Evolutionary conservation across 2,329 filamentous ascomycete genomes (phyloP), one percentile per base, ranked within the genome.

Genomic region (Annulohypoxylon truncatum): DNA sequence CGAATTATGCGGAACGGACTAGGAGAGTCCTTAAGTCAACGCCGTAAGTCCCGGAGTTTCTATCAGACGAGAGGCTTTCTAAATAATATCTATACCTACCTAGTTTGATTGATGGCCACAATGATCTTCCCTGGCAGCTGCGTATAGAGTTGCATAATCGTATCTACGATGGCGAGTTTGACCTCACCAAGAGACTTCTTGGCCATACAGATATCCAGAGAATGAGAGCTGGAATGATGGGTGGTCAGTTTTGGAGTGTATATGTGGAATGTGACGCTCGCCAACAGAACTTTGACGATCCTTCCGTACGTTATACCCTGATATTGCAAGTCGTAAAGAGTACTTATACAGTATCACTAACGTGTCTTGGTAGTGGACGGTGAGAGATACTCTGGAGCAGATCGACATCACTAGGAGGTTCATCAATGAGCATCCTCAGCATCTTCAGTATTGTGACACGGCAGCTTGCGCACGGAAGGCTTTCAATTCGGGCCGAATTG

Each of bases 361-460:
- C 24, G 22, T 8, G 9, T 42, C 1, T 28, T 10, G 5, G 35
- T 4, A 66, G 59, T 66, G 61, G 67, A 53, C 52, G 20, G 67
- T 71, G 4, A 66, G 68, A 33, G 69, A 72, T 29, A 72, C 71
- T 0, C 61, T 76, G 6, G 75, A 79, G 50, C 77, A 79, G 63
- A 78, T 79, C n/a, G 78, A 79, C 35, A 72, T 79, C 9, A 71
- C 73, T 4, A 66, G 69, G 13, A 69, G 76, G 2, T 74, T 78
- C 33, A 76, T 78, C 33, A 44, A 61, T 2, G 73, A 75, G 40
- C 69, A 76, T 10, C 67, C 70, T 4, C 54, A 72, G 24, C 58
- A 75, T 12, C 63, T 73, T 22, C 64, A 70, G 26, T 76, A 71
- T 31, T 77, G 75, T 40, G 72, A 74, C 26, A 75, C 61, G 0